These are phyloP conservation scores for Exsudoporus floridanus DNA, from an alignment of 1,284 basidiomycete species.

Conservation along the genomic window DNA sequence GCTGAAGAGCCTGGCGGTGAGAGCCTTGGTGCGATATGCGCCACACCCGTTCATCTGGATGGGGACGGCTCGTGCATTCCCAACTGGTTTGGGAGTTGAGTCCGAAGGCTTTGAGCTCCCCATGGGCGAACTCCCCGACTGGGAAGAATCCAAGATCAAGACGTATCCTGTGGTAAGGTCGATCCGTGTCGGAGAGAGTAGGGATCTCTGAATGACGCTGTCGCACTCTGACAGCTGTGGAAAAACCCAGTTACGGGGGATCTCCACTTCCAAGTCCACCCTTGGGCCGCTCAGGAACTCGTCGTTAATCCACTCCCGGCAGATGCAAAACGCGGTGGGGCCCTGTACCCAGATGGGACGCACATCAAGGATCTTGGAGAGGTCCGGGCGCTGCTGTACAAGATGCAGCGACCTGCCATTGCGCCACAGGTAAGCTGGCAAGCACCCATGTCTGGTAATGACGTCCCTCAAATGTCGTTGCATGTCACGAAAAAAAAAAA, in stretches of 20 bases:
- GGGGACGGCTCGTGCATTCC: constrained; percentile 57
- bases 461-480: not conserved
- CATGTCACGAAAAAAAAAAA: not conserved
- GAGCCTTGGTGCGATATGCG: constrained; percentile 62
- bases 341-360: constrained; percentile 68
- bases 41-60: constrained; percentile 80
- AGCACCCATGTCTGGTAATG: not conserved
- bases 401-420: constrained; percentile 74
- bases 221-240: constrained; percentile 52
- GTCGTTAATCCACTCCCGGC: constrained; percentile 57
- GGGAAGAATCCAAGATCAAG: constrained; percentile 67
- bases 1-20: constrained; percentile 80
- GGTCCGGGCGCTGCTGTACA: constrained; percentile 64
- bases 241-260: constrained; percentile 74
- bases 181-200: constrained; percentile 1
- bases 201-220: not conserved
- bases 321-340: constrained; percentile 41
- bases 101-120: constrained; percentile 63
- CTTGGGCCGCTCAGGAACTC: constrained; percentile 51
- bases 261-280: constrained; percentile 71
- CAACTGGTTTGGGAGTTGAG: constrained; percentile 73
- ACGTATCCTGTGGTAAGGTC: constrained; percentile 61
- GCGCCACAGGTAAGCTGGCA: constrained; percentile 48
- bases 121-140: constrained; percentile 57
- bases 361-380: constrained; percentile 61